Base-by-base conservation (phyloP, 352 stramenopile species). In the Pythium plurisporium region DNA sequence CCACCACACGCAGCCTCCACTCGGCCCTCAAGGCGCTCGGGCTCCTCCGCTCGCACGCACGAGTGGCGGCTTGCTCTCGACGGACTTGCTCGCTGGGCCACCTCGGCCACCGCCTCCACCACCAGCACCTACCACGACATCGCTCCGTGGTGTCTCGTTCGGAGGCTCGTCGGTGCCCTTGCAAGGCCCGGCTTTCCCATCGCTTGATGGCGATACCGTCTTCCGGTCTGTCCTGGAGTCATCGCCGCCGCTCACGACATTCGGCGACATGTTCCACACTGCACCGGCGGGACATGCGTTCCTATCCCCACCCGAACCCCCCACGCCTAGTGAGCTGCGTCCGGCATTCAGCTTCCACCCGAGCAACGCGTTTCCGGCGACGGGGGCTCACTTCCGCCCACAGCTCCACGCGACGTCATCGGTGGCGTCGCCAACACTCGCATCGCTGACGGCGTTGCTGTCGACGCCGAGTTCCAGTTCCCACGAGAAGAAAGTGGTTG, bases 61-160 rank as follows among this genome's bases (percentile, higher is more conserved):
- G 12, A 41, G 30, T 27, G 12, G 15, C 5, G 55, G 49, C 0
- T 40, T 65, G 20, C 27, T 65, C 12, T 22, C 44, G 4, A 26
- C 23, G 5, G 51, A 40, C 3, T 33, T 67, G 36, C 45, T 67
- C 8, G 59, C 52, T 10, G 59, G 59, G 14, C 59, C 59, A 9
- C 59, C 59, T 30, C 43, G 59, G 9, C 59, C 59, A 36, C 11
- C 17, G 15, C 27, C 7, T 36, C 10, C 42, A 2, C 14, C 22
- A 5, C 19, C 23, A 5, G 20, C 20, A 19, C 9, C 41, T 25
- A 29, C 20, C 20, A 15, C 19, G n/a, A 17, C 10, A 23, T 14
- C 9, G 12, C 5, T 14, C 15, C 30, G 33, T 19, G 30, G 33
- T 9, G 46, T 33, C n/a, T 19, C 30, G 5, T 54, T 42, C 22